Base-by-base conservation (phyloP, 805 yeast genomes). In the Barnettozyma vustinii region DNA sequence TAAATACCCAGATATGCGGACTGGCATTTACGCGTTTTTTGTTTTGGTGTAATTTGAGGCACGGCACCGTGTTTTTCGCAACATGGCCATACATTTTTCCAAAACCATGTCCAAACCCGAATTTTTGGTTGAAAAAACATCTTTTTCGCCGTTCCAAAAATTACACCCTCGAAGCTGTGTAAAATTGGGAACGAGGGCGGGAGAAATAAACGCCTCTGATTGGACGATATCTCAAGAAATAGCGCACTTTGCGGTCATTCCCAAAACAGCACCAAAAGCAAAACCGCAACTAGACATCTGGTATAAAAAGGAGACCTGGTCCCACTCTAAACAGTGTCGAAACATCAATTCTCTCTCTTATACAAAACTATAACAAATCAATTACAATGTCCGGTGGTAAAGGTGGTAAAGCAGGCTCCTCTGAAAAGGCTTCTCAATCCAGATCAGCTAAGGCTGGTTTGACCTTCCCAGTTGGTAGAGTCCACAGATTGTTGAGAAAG, bases 401-500 rank as follows among this genome's bases (percentile, higher is more conserved):
- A 73, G 78, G 84, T 80, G 94, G 94, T 70, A 91, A 91, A 78
- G 96, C 97, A 69, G 95, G 96, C 68, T 79, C 96, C 61, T 74
- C 95, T 64, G 91, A 89, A 71, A 92, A 92, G 77, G 90, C 96
- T 66, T 85, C 97, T 69, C 94, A 92, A 79, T 87, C 97, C 50
- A 89, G 98, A 84, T 92, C 98, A 62, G 84, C 97, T 57, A 92
- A 90, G 81, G 97, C 98, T 69, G 98, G 97, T 74, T 83, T 92
- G 69, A 88, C 96, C 65, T 92, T 92, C 95, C 98, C 98, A 78
- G 98, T 92, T 61, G 98, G 98, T 74, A 91, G 98, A 84, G 94
- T 92, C 63, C 97, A 92, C 81, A 84, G 97, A 78, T 81, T 91
- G 64, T 77, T 92, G 68, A 88, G 96, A 83, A 89, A 86, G 77